phyloP scores from a whole-genome alignment of 306 rosid species.

The Vicia sativa region DNA sequence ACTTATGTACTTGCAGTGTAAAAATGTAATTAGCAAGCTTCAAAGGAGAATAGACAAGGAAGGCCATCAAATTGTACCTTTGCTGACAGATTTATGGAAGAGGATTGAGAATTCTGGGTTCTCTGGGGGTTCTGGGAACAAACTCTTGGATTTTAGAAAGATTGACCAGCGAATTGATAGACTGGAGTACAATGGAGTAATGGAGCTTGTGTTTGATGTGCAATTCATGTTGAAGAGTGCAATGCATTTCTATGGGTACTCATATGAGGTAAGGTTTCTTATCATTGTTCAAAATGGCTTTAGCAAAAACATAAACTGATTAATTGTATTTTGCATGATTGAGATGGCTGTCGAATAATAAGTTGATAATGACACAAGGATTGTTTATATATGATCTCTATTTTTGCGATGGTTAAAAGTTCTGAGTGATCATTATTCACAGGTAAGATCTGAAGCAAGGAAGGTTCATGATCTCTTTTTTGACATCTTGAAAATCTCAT shows the following conservation, averaged over 20 bases:
- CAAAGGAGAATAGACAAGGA: slow-evolving; percentile 88
- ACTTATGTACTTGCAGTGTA: slow-evolving; percentile 66
- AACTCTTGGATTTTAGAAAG: slow-evolving; percentile 71
- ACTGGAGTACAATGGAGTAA: slow-evolving; percentile 78
- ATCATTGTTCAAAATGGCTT: slow-evolving; percentile 8
- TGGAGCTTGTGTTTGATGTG: slow-evolving; percentile 88
- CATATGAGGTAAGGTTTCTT: slow-evolving; percentile 73
- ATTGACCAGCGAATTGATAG: slow-evolving; percentile 86
- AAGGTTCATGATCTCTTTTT: slow-evolving; percentile 92
- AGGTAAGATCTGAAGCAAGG: slow-evolving; percentile 87
- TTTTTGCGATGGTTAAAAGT: slow-evolving; percentile 10
- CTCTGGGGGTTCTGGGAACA: slow-evolving; percentile 62
- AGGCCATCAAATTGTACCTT: slow-evolving; percentile 87
- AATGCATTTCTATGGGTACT: slow-evolving; percentile 76
- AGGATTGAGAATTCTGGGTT: slow-evolving; percentile 68
- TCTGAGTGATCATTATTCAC: slow-evolving; percentile 39
- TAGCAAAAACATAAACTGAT: not conserved
- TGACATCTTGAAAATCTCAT: slow-evolving; percentile 76
- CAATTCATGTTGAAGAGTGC: slow-evolving; percentile 88
- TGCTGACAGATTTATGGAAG: slow-evolving; percentile 93
- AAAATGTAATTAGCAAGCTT: slow-evolving; percentile 85
- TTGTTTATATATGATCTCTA: slow-evolving; percentile 32
- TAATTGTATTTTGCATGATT: slow-evolving; percentile 6
- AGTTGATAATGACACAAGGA: slow-evolving; percentile 3
- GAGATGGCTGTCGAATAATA: not conserved